phyloP scores from a whole-genome alignment of 495 filamentous ascomycete species.

The Geoglossum glabrum region DNA sequence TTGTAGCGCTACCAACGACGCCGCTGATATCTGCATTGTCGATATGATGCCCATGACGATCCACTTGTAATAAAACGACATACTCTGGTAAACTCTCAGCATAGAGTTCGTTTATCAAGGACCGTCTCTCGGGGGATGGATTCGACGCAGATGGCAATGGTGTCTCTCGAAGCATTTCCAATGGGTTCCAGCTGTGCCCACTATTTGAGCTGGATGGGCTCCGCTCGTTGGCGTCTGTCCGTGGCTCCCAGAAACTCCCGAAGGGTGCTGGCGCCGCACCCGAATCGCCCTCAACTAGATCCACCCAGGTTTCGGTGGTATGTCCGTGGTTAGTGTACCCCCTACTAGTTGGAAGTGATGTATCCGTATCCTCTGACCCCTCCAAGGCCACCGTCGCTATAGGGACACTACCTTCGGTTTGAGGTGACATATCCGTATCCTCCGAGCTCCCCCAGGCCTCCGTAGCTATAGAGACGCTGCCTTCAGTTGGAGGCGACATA shows the following conservation, averaged over 20 bases:
- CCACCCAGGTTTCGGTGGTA: not conserved
- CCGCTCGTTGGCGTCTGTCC: not conserved
- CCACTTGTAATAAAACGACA: not conserved
- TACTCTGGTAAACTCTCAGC: not conserved
- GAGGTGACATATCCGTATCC: not conserved
- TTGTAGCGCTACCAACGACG: not conserved
- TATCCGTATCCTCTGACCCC: not conserved
- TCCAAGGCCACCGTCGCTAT: not conserved
- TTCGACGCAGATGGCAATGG: not conserved
- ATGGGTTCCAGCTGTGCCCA: not conserved
- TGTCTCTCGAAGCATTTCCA: not conserved
- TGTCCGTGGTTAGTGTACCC: not conserved
- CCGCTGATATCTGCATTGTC: not conserved
- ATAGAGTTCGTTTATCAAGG: not conserved
- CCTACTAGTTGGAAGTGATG: not conserved
- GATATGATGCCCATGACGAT: not conserved
- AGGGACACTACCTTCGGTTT: not conserved
- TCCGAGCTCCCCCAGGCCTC: not conserved
- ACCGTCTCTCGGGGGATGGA: not conserved
- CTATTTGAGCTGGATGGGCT: not conserved
- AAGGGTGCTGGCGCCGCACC: not conserved
- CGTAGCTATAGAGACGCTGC: not conserved
- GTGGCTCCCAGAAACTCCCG: not conserved
- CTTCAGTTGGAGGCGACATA: not conserved
- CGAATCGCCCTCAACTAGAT: not conserved